Conservation (phyloP, 371 early-diverging fungal genomes). For the Umbelopsis sp. region DNA sequence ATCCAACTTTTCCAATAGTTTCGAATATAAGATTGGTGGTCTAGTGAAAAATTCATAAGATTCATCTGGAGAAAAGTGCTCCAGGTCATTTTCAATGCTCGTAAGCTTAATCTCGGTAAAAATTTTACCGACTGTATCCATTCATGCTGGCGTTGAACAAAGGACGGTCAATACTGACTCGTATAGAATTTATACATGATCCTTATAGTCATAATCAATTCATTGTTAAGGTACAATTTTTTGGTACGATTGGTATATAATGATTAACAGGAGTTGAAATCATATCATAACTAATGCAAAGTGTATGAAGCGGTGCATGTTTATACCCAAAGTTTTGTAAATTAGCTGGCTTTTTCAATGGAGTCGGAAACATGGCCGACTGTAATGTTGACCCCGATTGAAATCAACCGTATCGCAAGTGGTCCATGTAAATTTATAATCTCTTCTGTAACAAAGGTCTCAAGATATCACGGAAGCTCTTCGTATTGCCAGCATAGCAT, state of each 20-base stretch:
- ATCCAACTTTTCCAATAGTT: conserved; percentile 32
- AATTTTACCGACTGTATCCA: too few relatives aligned
- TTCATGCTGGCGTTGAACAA: too few relatives aligned
- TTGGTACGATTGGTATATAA: too few relatives aligned
- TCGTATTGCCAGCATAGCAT: too few relatives aligned
- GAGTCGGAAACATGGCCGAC: conserved; percentile 23
- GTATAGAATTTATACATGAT: too few relatives aligned
- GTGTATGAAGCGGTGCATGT: conserved; percentile 22
- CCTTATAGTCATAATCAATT: too few relatives aligned
- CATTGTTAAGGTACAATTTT: too few relatives aligned
- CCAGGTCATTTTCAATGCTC: too few relatives aligned
- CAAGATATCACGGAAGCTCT: not conserved
- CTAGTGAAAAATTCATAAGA: conserved; percentile 33
- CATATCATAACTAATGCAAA: not conserved
- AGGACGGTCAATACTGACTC: too few relatives aligned
- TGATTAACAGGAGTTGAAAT: too few relatives aligned
- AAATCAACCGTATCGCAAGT: conserved; percentile 22
- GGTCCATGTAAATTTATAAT: conserved; percentile 33
- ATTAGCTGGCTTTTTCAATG: conserved; percentile 17
- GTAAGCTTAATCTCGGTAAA: too few relatives aligned
- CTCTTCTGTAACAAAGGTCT: conserved; percentile 45
- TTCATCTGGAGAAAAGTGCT: conserved; percentile 17
- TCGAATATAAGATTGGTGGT: conserved; percentile 32
- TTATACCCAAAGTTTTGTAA: conserved; percentile 29
- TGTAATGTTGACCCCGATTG: conserved; percentile 26